Percentiles rank a stretch among this genome's conserved stretches.
Conservation (phyloP, 2,329 filamentous ascomycete genomes). For the Paracoccidioides lutzii region DNA sequence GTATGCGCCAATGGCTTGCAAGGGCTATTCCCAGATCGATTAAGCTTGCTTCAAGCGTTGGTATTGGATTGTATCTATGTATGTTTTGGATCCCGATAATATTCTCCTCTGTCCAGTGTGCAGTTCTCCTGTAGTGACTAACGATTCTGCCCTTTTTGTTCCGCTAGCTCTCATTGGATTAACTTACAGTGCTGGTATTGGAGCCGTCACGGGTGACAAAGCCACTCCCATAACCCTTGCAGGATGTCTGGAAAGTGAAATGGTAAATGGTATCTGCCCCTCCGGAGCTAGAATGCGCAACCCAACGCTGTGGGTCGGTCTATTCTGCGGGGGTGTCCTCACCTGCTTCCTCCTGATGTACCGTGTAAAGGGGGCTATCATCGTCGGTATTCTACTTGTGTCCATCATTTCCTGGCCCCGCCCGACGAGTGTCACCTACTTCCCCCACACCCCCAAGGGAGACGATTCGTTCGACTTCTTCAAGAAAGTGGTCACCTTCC, state of each 20-base stretch:
- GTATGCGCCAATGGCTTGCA: slow-evolving; percentile 78
- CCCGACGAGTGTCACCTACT: slow-evolving; percentile 62
- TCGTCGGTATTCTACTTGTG: slow-evolving; percentile 68
- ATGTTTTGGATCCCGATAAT: neutral
- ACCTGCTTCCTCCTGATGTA: slow-evolving; percentile 74
- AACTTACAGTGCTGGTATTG: slow-evolving; percentile 72
- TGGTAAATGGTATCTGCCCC: slow-evolving; percentile 45
- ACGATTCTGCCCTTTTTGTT: neutral
- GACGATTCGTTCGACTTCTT: slow-evolving; percentile 70
- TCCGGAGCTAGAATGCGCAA: slow-evolving; percentile 62
- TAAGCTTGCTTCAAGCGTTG: slow-evolving; percentile 74
- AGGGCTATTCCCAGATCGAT: slow-evolving; percentile 71
- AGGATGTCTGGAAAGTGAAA: slow-evolving; percentile 49
- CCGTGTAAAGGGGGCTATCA: slow-evolving; percentile 75
- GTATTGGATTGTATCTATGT: slow-evolving; percentile 66
- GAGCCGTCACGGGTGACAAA: slow-evolving; percentile 55
- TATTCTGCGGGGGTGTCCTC: slow-evolving; percentile 72
- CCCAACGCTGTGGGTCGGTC: slow-evolving; percentile 75
- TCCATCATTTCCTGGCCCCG: slow-evolving; percentile 84
- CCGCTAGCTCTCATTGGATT: slow-evolving; percentile 43
- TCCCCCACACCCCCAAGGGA: slow-evolving; percentile 59
- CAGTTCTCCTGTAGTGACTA: neutral
- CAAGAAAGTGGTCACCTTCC: slow-evolving; percentile 75
- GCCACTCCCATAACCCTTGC: slow-evolving; percentile 61
- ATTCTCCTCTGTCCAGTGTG: neutral